These are phyloP conservation scores for Phytophthora cactorum DNA, from an alignment of 352 stramenopile species.

Conservation along the genomic window DNA sequence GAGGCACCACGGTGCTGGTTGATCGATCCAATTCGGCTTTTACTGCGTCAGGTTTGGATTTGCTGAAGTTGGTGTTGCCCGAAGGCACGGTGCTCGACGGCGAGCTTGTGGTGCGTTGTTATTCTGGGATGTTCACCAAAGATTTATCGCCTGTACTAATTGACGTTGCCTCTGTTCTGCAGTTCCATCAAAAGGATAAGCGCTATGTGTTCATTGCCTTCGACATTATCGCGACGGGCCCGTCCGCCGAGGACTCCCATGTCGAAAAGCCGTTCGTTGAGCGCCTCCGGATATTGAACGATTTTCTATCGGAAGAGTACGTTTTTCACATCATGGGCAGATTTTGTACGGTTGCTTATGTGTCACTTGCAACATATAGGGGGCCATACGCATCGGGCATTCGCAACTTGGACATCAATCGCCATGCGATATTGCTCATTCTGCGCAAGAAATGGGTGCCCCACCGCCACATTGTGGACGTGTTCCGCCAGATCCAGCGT, in stretches of 20 bases:
- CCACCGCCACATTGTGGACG: constrained; percentile 79
- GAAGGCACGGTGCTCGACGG: constrained; percentile 91
- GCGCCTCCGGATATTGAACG: constrained; percentile 79
- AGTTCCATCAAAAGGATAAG: constrained; percentile 86
- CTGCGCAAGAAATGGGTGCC: constrained; percentile 87
- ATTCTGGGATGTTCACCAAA: background rate
- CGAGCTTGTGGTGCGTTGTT: constrained; percentile 79
- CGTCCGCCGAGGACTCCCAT: constrained; percentile 71
- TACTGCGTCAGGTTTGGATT: constrained; percentile 76
- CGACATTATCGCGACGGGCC: constrained; percentile 87
- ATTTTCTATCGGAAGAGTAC: constrained; percentile 87
- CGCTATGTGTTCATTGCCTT: constrained; percentile 92
- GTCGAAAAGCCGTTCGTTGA: constrained; percentile 86
- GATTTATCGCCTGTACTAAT: constrained; percentile 11
- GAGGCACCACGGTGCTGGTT: constrained; percentile 67
- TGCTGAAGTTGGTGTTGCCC: constrained; percentile 80
- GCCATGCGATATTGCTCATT: constrained; percentile 73
- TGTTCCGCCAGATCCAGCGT: constrained; percentile 85
- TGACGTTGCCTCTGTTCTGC: constrained; percentile 17
- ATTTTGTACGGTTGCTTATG: constrained; percentile 2
- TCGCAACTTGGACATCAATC: constrained; percentile 67
- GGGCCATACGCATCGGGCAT: constrained; percentile 74
- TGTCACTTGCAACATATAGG: constrained; percentile 35
- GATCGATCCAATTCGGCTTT: constrained; percentile 85
- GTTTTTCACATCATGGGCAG: constrained; percentile 16